These are phyloP conservation scores for Sporobolus alterniflorus DNA, from an alignment of 202 grass and related monocot genomes.

Conservation along the genomic window DNA sequence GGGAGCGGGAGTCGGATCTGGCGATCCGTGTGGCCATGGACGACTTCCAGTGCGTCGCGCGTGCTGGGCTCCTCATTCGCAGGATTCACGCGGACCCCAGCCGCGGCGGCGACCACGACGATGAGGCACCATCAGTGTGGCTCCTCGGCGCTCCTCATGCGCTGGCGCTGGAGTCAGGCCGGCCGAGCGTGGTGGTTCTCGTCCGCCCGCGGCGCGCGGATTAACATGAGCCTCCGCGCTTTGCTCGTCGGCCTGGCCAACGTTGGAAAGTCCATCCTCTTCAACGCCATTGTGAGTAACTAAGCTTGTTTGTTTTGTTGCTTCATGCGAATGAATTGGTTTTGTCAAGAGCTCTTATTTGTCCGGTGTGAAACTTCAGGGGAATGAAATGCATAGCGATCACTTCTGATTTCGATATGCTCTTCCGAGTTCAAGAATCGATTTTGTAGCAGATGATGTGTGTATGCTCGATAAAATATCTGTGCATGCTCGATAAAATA, in stretches of 20 bases:
- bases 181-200: constrained; percentile 39
- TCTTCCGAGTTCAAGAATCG: background rate
- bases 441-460: background rate
- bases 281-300: constrained; percentile 90
- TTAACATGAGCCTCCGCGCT: constrained; percentile 95
- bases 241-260: constrained; percentile 94
- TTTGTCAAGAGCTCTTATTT: background rate
- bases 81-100: constrained; percentile 48
- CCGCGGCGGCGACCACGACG: constrained; percentile 22
- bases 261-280: constrained; percentile 97
- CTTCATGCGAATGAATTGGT: background rate
- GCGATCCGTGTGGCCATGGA: constrained; percentile 45
- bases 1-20: constrained; percentile 17
- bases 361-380: background rate
- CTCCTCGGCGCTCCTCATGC: constrained; percentile 60
- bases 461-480: background rate
- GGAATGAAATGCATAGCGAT: too few species aligned
- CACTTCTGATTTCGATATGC: background rate
- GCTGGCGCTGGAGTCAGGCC: constrained; percentile 55
- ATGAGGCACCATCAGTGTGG: constrained; percentile 32
- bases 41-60: constrained; percentile 69
- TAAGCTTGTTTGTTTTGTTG: background rate
- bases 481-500: background rate
- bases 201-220: constrained; percentile 57
- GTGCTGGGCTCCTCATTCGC: constrained; percentile 63